Conservation (phyloP, 1,139 yeast species). For the Blastobotrys persicus region DNA sequence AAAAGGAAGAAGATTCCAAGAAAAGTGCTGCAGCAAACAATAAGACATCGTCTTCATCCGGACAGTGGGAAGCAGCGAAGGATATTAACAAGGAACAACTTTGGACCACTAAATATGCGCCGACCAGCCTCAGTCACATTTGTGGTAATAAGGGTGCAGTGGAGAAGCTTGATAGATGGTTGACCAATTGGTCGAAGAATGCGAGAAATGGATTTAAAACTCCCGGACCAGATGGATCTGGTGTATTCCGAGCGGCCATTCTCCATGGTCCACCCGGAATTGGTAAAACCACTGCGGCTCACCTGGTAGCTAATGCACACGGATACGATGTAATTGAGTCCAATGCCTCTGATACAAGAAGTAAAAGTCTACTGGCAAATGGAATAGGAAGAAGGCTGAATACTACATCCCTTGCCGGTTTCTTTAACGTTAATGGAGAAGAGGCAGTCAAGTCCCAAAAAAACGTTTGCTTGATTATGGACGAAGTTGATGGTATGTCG, state of each 20-base stretch:
- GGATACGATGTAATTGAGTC: constrained; percentile 83
- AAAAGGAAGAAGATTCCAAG: constrained; percentile 26
- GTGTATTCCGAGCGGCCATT: constrained; percentile 73
- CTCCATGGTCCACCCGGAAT: constrained; percentile 94
- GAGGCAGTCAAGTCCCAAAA: constrained; percentile 39
- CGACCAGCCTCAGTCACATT: constrained; percentile 66
- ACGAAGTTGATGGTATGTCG: constrained; percentile 99
- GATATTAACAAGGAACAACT: constrained; percentile 37
- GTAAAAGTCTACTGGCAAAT: constrained; percentile 68
- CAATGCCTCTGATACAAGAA: constrained; percentile 92
- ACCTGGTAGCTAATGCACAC: constrained; percentile 72
- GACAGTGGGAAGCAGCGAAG: not conserved
- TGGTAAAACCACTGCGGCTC: constrained; percentile 95
- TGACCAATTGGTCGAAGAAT: constrained; percentile 68
- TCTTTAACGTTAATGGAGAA: constrained; percentile 44
- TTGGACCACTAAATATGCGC: constrained; percentile 96
- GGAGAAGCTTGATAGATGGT: constrained; percentile 65
- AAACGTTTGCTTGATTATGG: constrained; percentile 86
- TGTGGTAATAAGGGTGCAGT: constrained; percentile 90
- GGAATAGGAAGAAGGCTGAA: constrained; percentile 69
- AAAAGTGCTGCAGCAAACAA: constrained; percentile 8
- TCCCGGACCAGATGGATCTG: constrained; percentile 55
- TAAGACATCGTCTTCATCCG: not conserved
- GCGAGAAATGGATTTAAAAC: constrained; percentile 54
- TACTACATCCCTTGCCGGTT: constrained; percentile 84